phyloP scores from a whole-genome alignment of 2,329 filamentous ascomycete species.

The Neopestalotiopsis sp. region DNA sequence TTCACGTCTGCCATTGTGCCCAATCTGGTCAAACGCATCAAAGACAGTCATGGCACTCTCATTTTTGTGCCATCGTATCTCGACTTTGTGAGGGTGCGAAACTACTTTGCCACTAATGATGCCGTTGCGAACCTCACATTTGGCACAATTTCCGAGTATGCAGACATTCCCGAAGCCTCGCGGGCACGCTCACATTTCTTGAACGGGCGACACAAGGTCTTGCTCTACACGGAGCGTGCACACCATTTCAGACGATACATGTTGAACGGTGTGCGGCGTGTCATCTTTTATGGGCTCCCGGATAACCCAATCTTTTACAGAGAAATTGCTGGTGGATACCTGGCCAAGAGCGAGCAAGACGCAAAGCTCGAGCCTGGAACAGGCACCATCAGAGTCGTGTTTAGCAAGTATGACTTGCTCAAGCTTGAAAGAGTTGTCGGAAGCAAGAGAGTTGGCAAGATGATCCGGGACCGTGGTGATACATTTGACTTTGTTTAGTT shows the following conservation, averaged over 20 bases:
- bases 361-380: constrained; percentile 61
- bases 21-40: constrained; percentile 71
- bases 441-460: constrained; percentile 77
- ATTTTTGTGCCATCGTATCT: constrained; percentile 93
- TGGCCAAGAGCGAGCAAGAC: constrained; percentile 65
- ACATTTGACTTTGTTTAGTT: constrained; percentile 90
- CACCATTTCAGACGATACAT: constrained; percentile 94
- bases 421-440: constrained; percentile 90
- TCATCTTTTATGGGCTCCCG: constrained; percentile 90
- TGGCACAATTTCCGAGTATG: constrained; percentile 89
- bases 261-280: constrained; percentile 78
- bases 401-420: constrained; percentile 88
- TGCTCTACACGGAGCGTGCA: constrained; percentile 93
- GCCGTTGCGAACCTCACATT: constrained; percentile 67
- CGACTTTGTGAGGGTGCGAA: constrained; percentile 92
- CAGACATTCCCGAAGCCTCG: constrained; percentile 76
- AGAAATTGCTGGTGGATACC: constrained; percentile 74
- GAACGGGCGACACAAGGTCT: constrained; percentile 78
- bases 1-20: constrained; percentile 86
- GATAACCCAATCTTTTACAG: constrained; percentile 86
- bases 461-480: constrained; percentile 85
- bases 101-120: constrained; percentile 80
- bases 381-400: constrained; percentile 68
- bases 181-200: constrained; percentile 88
- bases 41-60: constrained; percentile 72